Base-by-base conservation (phyloP, 73 alveolate species). In the Symbiodinium natans region DNA sequence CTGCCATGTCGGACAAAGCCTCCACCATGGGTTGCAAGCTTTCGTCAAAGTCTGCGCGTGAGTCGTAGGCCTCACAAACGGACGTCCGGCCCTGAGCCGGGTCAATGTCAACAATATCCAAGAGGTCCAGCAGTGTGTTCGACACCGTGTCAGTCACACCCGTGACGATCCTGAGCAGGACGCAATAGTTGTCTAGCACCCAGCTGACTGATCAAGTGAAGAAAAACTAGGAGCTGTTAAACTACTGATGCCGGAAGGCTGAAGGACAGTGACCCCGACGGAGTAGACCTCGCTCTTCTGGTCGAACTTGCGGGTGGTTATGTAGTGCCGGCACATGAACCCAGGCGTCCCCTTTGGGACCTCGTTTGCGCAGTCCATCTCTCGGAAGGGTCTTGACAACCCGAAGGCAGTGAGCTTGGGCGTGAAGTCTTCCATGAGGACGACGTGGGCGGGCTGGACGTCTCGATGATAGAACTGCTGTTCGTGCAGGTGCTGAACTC, bases 331-430 rank as follows among this genome's bases (percentile, higher is more conserved):
- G 92, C 92, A 83, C 75, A 10, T 83, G 74, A 83, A 83, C n/a
- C 92, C 92, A 5, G 92, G 92, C 41, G 75, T 83, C 42, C 92
- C 92, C n/a, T n/a, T n/a, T n/a, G n/a, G n/a, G n/a, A n/a, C n/a
- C n/a, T n/a, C n/a, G n/a, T n/a, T n/a, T n/a, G n/a, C n/a, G n/a
- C n/a, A n/a, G n/a, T n/a, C n/a, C n/a, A n/a, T n/a, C n/a, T n/a
- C n/a, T n/a, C n/a, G n/a, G n/a, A n/a, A n/a, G n/a, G n/a, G 73
- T n/a, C 92, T 4, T 25, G 92, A 40, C 1, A 85, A 38, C 36
- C 82, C 92, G 39, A 73, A 83, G 42, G 40, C 92, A 17, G 29
- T 83, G 75, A 83, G 92, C 33, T 83, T 83, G 75, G 92, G 77
- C 25, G 31, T 5, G 41, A 41, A 41, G 41, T 34, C 29, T 2